phyloP scores from a whole-genome alignment of 1,139 yeast species.

The Kodamaea alishanica region DNA sequence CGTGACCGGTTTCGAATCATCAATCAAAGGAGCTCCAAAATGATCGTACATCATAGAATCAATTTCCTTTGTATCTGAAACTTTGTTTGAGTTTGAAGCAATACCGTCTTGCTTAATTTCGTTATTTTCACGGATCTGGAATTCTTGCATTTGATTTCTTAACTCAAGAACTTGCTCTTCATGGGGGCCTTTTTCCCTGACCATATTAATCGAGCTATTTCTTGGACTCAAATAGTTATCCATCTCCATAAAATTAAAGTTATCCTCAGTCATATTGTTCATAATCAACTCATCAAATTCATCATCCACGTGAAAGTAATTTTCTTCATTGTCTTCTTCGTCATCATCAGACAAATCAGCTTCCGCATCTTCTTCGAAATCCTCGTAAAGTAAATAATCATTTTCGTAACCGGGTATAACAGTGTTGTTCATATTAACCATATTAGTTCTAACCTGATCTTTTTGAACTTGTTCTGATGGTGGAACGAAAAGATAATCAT shows the following conservation, averaged over 20 bases:
- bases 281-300: conserved; percentile 31
- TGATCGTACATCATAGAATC: too few species aligned
- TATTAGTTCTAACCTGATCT: conserved; percentile 5
- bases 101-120: not conserved
- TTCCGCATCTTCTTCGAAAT: conserved; percentile 37
- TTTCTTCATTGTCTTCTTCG: conserved; percentile 37
- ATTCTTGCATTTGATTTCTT: conserved; percentile 11
- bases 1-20: not conserved
- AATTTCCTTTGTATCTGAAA: too few species aligned
- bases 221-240: conserved; percentile 14
- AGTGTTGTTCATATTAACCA: conserved; percentile 7
- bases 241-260: conserved; percentile 16
- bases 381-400: conserved; percentile 34
- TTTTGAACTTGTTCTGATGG: conserved; percentile 11
- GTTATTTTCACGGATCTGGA: conserved; percentile 7
- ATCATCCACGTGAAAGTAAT: conserved; percentile 37
- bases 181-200: not conserved
- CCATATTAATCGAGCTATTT: not conserved
- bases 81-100: too few species aligned
- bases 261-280: conserved; percentile 15
- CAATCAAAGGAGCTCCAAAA: too few species aligned
- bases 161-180: conserved; percentile 8
- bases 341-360: conserved; percentile 52
- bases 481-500: conserved; percentile 25
- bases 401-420: conserved; percentile 35